These are phyloP conservation scores for Durio zibethinus DNA, from an alignment of 345 rosid species.

Conservation along the genomic window DNA sequence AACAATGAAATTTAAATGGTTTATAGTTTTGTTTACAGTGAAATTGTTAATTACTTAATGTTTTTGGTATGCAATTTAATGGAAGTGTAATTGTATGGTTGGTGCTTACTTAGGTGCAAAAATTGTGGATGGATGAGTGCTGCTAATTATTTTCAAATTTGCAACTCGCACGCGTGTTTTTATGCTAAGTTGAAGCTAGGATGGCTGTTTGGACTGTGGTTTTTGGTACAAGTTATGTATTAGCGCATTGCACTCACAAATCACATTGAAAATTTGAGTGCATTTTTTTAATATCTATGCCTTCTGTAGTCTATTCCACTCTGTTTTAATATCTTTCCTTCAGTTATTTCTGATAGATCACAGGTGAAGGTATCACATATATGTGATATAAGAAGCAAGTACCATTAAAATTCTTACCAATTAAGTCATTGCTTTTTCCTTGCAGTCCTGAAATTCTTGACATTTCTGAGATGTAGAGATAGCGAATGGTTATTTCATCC, in stretches of 20 bases:
- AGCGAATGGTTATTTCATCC: not conserved
- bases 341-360: not conserved
- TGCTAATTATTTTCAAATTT: not conserved
- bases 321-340: not conserved
- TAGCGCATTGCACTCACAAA: not conserved
- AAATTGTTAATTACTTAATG: not conserved
- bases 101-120: not conserved
- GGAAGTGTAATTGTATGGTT: not conserved
- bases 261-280: not conserved
- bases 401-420: not conserved
- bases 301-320: not conserved
- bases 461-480: not conserved
- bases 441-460: not conserved
- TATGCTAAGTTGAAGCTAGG: not conserved
- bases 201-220: not conserved
- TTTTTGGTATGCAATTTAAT: not conserved
- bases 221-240: not conserved
- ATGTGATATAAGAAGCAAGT: not conserved
- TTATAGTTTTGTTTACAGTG: not conserved
- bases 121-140: not conserved
- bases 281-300: not conserved
- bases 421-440: not conserved
- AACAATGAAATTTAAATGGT: not conserved
- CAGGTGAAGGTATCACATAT: not conserved
- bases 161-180: not conserved